These are phyloP conservation scores for Pleurotus tuber-regium DNA, from an alignment of 768 basidiomycete genomes.

Conservation along the genomic window DNA sequence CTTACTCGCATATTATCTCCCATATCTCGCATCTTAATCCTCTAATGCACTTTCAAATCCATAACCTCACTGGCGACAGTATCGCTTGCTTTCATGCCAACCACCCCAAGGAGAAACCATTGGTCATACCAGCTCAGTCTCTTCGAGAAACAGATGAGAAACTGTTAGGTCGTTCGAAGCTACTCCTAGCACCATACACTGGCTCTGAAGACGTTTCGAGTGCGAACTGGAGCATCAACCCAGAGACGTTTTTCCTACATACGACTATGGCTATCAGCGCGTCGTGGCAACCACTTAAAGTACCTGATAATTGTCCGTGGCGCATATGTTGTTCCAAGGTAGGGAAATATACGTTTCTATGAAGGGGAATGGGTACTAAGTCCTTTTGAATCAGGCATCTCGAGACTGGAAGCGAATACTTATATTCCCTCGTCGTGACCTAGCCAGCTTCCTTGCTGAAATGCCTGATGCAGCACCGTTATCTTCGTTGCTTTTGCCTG, in stretches of 20 bases:
- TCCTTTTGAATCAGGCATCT: no score
- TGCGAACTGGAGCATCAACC: constrained; percentile 19
- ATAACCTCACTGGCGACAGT: constrained; percentile 1
- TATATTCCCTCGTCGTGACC: constrained; percentile 57
- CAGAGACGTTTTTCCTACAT: constrained; percentile 23
- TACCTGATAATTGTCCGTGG: constrained; percentile 52
- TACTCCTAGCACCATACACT: background rate
- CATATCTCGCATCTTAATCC: background rate
- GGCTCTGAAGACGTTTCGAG: background rate
- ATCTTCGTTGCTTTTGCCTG: constrained; percentile 77
- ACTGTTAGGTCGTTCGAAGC: background rate
- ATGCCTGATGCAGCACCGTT: constrained; percentile 68
- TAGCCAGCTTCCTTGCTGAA: constrained; percentile 52
- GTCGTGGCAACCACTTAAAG: constrained; percentile 44
- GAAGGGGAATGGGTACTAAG: no score
- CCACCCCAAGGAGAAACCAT: constrained; percentile 1
- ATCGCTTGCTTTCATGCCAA: constrained; percentile 6
- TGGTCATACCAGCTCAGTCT: background rate
- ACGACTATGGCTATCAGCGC: constrained; percentile 30
- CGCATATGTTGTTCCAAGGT: constrained; percentile 55
- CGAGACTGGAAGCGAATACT: constrained; percentile 44
- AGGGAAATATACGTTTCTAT: no score
- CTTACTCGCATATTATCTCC: no score
- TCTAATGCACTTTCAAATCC: constrained; percentile 5
- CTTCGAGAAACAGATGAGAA: background rate